Percentiles rank a stretch among this genome's conserved stretches.
Conservation (phyloP, 192 early-diverging fungal species). For the Coemansia sp. region DNA sequence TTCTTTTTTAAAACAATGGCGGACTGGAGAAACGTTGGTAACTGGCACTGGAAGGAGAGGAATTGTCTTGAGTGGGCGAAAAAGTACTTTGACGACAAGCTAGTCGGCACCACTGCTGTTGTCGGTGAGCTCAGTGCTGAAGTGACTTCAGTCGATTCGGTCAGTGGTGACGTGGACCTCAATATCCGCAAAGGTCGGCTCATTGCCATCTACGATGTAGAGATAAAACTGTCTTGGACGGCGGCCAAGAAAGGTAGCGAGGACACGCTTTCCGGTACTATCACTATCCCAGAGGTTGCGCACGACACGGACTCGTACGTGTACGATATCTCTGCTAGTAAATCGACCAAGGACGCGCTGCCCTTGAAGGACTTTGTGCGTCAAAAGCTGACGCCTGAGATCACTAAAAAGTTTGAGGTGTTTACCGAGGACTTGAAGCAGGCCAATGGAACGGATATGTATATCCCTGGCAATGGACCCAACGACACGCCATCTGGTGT, state of each 20-base stretch:
- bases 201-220: constrained; percentile 91
- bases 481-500: constrained; percentile 12
- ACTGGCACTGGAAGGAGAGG: constrained; percentile 84
- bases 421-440: constrained; percentile 77
- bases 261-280: constrained; percentile 62
- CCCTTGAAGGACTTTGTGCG: constrained; percentile 73
- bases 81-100: constrained; percentile 71
- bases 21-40: constrained; percentile 77
- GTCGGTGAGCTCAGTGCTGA: constrained; percentile 61
- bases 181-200: constrained; percentile 96
- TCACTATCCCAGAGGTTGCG: constrained; percentile 87
- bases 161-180: constrained; percentile 88
- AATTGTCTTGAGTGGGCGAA: constrained; percentile 93
- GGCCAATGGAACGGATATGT: constrained; percentile 80
- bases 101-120: constrained; percentile 60
- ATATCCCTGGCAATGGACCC: constrained; percentile 59
- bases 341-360: constrained; percentile 13
- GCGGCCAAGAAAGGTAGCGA: constrained; percentile 48
- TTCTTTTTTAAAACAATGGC: constrained; percentile 49
- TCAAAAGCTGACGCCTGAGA: constrained; percentile 63
- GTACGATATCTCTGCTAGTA: constrained; percentile 68
- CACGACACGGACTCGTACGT: constrained; percentile 87
- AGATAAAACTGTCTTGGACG: constrained; percentile 75
- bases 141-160: constrained; percentile 59
- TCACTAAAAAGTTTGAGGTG: constrained; percentile 62